Conservation (phyloP, 108 stramenopile species). For the Skeletonema marinoi region DNA sequence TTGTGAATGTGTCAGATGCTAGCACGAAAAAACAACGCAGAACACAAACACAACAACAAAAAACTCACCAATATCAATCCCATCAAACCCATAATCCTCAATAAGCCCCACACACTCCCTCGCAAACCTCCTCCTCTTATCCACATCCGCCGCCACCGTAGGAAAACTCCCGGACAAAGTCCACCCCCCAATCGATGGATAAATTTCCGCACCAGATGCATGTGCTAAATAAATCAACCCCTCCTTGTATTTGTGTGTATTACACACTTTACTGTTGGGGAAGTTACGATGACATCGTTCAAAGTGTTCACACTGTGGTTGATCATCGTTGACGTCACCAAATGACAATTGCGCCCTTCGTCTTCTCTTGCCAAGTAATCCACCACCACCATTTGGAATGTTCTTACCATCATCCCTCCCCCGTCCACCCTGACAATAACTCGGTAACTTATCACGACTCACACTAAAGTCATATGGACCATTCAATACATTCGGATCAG, state of each 20-base stretch:
- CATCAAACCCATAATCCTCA: conserved; percentile 41
- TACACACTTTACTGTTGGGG: conserved; percentile 39
- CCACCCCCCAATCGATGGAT: conserved; percentile 50
- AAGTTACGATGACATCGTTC: conserved; percentile 47
- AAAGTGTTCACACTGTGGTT: conserved; percentile 21
- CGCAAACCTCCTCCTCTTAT: conserved; percentile 30
- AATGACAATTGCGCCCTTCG: conserved; percentile 16
- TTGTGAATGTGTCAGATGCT: neutral
- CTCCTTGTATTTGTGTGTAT: conserved; percentile 15
- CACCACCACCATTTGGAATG: conserved; percentile 3
- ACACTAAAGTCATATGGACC: conserved; percentile 43
- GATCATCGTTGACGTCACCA: conserved; percentile 4
- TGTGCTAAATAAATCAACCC: conserved; percentile 45
- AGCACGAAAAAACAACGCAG: too few relatives aligned
- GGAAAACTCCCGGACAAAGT: conserved; percentile 40
- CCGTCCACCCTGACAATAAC: conserved; percentile 20
- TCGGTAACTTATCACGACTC: conserved; percentile 1
- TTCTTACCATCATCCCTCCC: conserved; percentile 25
- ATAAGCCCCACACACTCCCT: conserved; percentile 43
- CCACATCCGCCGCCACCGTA: conserved; percentile 28
- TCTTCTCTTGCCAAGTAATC: conserved; percentile 33
- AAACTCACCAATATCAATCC: conserved; percentile 34
- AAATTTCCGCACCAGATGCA: conserved; percentile 35
- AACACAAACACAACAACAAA: neutral
- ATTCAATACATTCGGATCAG: conserved; percentile 22